These are phyloP conservation scores for Orbilia blumenaviensis DNA, from an alignment of 2,329 filamentous ascomycete species.

Conservation along the genomic window DNA sequence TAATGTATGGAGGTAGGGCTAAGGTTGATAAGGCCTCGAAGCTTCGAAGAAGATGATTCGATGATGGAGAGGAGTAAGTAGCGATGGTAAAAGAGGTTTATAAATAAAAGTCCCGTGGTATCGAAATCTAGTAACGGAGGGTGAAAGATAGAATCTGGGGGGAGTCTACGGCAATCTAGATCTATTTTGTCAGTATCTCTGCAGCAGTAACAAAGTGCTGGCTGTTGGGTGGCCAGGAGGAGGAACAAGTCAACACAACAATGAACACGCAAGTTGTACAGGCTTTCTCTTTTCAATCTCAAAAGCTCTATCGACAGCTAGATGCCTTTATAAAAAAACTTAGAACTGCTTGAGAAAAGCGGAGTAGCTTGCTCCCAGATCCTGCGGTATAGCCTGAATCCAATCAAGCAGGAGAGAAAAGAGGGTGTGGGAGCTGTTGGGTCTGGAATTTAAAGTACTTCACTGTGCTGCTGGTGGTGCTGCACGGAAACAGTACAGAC, in stretches of 20 bases:
- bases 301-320: not conserved
- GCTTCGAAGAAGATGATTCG: not conserved
- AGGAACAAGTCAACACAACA: conserved; percentile 15
- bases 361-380: conserved; percentile 26
- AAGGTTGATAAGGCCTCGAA: not conserved
- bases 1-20: not conserved
- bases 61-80: not conserved
- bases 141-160: not conserved
- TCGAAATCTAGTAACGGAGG: conserved; percentile 2
- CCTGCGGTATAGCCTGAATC: conserved; percentile 51
- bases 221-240: not conserved
- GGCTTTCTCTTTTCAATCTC: not conserved
- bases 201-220: not conserved
- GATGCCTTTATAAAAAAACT: conserved; percentile 9
- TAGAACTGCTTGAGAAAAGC: conserved; percentile 19
- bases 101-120: not conserved
- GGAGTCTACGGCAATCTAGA: conserved; percentile 16
- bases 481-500: conserved; percentile 33
- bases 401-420: conserved; percentile 18
- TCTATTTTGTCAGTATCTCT: conserved; percentile 13
- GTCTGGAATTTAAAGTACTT: conserved; percentile 13
- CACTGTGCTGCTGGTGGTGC: not conserved
- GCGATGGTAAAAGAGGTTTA: not conserved
- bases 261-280: not conserved
- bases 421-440: conserved; percentile 28